Percentiles rank a stretch among this genome's conserved stretches.
Conservation (phyloP, 768 basidiomycete genomes). For the Hericium rajendrae region DNA sequence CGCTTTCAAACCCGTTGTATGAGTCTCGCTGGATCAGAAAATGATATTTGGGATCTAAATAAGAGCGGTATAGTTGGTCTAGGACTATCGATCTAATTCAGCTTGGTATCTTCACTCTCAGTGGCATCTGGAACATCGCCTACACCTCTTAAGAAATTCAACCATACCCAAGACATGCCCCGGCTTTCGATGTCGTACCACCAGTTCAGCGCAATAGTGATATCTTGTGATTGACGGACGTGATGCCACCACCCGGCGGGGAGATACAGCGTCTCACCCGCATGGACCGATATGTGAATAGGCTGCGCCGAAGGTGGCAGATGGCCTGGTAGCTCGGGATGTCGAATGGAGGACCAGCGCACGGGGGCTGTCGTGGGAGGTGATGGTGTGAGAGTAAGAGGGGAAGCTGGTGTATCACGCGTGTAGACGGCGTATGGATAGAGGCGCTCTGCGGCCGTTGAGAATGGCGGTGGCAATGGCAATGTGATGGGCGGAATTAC, state of each 20-base stretch:
- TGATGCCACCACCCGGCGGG: slow-evolving; percentile 96
- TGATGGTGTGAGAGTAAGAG: slow-evolving; percentile 47
- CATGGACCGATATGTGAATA: slow-evolving; percentile 50
- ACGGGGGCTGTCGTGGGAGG: slow-evolving; percentile 31
- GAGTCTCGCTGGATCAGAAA: too few species aligned
- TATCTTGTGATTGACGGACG: slow-evolving; percentile 58
- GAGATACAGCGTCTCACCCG: slow-evolving; percentile 79
- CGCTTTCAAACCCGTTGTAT: too few species aligned
- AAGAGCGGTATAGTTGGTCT: too few species aligned
- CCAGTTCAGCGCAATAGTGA: slow-evolving; percentile 73
- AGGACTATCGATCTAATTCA: too few species aligned
- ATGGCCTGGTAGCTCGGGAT: slow-evolving; percentile 40
- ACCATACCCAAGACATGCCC: slow-evolving; percentile 61
- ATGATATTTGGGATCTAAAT: too few species aligned
- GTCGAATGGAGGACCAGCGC: slow-evolving; percentile 74
- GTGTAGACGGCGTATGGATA: slow-evolving; percentile 60
- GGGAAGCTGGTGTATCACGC: slow-evolving; percentile 13
- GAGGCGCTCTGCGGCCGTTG: slow-evolving; percentile 32
- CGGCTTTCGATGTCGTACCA: slow-evolving; percentile 80
- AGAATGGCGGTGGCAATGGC: neutral
- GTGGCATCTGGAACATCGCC: neutral
- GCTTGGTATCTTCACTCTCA: neutral
- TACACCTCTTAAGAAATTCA: slow-evolving; percentile 45
- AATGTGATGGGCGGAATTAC: slow-evolving; percentile 29
- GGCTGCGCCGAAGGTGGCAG: slow-evolving; percentile 51